Percentiles rank a stretch among this genome's conserved stretches.
Conservation (phyloP, 1,139 yeast species). For the Scheffersomyces cryptocercus region DNA sequence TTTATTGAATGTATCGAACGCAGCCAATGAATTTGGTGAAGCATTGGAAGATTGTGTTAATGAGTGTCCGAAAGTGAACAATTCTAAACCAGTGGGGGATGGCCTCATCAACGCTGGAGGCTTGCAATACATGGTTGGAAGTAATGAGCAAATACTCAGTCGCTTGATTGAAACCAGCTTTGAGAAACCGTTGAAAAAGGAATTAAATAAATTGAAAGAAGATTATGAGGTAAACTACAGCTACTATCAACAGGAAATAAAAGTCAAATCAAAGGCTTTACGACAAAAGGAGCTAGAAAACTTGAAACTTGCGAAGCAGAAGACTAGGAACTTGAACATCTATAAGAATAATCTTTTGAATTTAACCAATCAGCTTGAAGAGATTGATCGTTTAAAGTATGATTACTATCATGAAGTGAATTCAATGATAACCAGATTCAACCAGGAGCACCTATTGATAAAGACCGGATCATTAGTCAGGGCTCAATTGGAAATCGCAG, state of each 20-base stretch:
- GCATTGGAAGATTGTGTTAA: constrained; percentile 57
- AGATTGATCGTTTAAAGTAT: constrained; percentile 72
- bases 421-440: constrained; percentile 42
- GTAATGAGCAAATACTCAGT: constrained; percentile 73
- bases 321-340: constrained; percentile 58
- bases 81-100: constrained; percentile 62
- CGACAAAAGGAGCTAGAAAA: constrained; percentile 59
- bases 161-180: constrained; percentile 54
- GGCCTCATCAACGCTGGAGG: constrained; percentile 78
- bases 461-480: constrained; percentile 66
- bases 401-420: constrained; percentile 72
- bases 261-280: constrained; percentile 49
- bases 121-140: constrained; percentile 71
- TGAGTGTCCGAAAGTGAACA: constrained; percentile 66
- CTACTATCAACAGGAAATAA: constrained; percentile 55
- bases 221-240: constrained; percentile 46
- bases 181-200: constrained; percentile 53
- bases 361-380: constrained; percentile 74
- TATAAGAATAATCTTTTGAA: constrained; percentile 68
- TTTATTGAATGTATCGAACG: constrained; percentile 51
- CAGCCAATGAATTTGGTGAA: constrained; percentile 74
- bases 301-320: constrained; percentile 53
- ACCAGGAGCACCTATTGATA: constrained; percentile 51
- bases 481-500: constrained; percentile 80
- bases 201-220: constrained; percentile 41